Evolutionary conservation across 257 asterid genomes (phyloP), one percentile per base, ranked within the genome.

Genomic region (Linderniella brevidens): DNA sequence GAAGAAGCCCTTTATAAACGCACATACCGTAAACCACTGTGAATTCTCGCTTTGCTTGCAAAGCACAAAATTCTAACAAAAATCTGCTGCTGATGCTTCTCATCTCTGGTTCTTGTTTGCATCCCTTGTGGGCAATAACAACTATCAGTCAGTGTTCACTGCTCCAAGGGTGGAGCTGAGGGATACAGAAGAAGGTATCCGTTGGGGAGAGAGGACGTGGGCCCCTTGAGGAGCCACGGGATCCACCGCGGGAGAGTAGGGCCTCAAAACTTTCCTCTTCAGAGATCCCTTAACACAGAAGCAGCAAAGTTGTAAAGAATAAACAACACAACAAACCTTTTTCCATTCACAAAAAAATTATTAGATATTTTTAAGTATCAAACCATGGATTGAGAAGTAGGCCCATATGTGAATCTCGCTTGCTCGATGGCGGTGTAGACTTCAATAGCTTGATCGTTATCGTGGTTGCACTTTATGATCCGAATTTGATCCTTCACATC

Each of bases 401-500:
- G 69, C 44, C 93, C 75, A 55, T 90, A 85, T 40, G 84, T 64
- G 44, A 72, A 74, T 69, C 74, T 68, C 44, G 95, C 94, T 68
- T 65, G 92, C 63, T 84, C 96, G 3, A 90, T 70, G 17, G 96
- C 70, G 48, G 92, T 54, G 71, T 74, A 81, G 57, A 85, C 80
- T 67, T 81, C 92, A 14, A 76, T 72, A 17, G 96, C 83, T 74
- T 90, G 93, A 68, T 64, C 66, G 37, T 94, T 68, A 57, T 81
- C 92, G 19, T 65, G 77, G 61, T 43, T 55, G 63, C 98, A 90
- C 74, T 90, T 90, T 50, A 85, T 65, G 46, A 73, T 68, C 56
- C 78, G 93, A 49, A 55, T 50, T 55, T 90, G 96, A 53, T 90
- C 98, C 86, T 69, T 90, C 9, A 72, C 64, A 48, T 90, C 95